These are phyloP conservation scores for Spergularia marina DNA, from an alignment of 148 eudicot genomes.

Conservation along the genomic window DNA sequence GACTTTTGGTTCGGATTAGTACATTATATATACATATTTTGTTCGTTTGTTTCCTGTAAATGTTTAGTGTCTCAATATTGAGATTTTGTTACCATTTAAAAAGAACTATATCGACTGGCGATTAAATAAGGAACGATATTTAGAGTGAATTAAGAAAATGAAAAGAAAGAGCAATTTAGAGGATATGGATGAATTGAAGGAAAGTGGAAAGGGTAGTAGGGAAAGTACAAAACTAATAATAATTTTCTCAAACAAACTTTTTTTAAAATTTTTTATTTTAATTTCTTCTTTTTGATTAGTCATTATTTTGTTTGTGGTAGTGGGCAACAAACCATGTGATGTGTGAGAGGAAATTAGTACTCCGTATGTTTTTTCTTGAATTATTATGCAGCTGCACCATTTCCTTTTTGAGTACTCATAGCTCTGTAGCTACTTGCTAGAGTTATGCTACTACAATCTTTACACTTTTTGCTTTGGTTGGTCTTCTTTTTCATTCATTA, in stretches of 20 bases:
- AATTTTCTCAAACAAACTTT: constrained; percentile 4
- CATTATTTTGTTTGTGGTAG: constrained; percentile 32
- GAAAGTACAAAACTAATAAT: constrained; percentile 10
- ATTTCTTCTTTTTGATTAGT: neutral
- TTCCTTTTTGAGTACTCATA: neutral
- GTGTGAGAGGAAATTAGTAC: constrained; percentile 17
- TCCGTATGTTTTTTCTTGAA: neutral
- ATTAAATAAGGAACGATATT: too few relatives aligned
- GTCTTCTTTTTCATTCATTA: neutral
- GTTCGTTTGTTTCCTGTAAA: too few relatives aligned
- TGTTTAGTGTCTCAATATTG: too few relatives aligned
- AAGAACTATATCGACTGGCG: too few relatives aligned
- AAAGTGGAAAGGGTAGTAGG: too few relatives aligned
- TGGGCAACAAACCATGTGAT: constrained; percentile 37
- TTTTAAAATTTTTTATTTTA: neutral
- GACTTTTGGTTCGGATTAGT: too few relatives aligned
- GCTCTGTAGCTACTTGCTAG: neutral
- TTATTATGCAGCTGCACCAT: constrained; percentile 10
- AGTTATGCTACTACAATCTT: neutral
- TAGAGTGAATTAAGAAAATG: too few relatives aligned
- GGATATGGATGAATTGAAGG: neutral
- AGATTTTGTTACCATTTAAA: too few relatives aligned
- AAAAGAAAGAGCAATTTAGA: neutral
- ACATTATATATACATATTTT: too few relatives aligned
- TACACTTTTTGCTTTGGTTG: constrained; percentile 6